Evolutionary conservation across 371 early-diverging fungal genomes (phyloP).

Genomic region (Mucor ambiguus): DNA sequence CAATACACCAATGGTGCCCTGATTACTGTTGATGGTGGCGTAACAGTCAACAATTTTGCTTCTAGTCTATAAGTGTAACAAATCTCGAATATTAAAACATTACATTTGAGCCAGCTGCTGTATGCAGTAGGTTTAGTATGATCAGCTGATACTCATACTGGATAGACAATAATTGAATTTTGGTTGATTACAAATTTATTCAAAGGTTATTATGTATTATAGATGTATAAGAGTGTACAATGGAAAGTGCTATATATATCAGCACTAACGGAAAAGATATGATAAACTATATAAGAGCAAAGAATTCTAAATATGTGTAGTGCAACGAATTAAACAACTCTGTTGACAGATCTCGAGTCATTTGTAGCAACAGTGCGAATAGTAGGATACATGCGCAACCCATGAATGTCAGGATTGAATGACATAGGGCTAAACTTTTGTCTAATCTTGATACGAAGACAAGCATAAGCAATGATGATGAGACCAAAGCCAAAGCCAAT

Average conservation of each 20-base stretch:
- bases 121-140: no score
- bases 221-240: not conserved
- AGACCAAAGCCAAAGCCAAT: slow-evolving; percentile 80
- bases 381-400: slow-evolving; percentile 71
- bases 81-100: no score
- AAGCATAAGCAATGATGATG: slow-evolving; percentile 74
- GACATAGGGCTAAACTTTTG: slow-evolving; percentile 61
- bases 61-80: not conserved
- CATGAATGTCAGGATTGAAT: slow-evolving; percentile 75
- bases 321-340: not conserved
- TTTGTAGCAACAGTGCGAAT: slow-evolving; percentile 37
- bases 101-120: no score
- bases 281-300: not conserved
- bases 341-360: slow-evolving; percentile 10
- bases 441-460: slow-evolving; percentile 62
- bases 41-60: slow-evolving; percentile 13
- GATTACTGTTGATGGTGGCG: slow-evolving; percentile 86
- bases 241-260: not conserved
- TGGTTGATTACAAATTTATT: not conserved
- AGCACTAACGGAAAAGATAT: not conserved
- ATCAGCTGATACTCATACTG: no score
- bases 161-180: not conserved
- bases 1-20: slow-evolving; percentile 84
- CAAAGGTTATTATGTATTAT: not conserved
- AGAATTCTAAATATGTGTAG: not conserved